phyloP scores from a whole-genome alignment of 225 moss, liverwort and hornwort genomes.

The Climacium dendroides region DNA sequence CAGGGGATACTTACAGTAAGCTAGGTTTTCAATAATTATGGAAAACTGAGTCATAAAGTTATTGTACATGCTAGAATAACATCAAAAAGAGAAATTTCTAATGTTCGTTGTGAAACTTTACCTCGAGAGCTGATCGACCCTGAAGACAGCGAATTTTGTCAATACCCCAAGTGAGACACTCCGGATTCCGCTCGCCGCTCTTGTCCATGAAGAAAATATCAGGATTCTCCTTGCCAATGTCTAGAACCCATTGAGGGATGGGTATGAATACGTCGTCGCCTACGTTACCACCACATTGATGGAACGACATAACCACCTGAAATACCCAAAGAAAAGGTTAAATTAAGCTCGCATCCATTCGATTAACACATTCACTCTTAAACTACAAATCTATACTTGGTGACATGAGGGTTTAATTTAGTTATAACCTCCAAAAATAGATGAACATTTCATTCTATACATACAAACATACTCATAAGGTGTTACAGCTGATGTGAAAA shows the following conservation, averaged over 20 bases:
- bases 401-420: neutral
- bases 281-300: conserved; percentile 71
- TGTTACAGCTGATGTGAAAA: neutral
- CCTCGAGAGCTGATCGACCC: conserved; percentile 60
- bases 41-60: neutral
- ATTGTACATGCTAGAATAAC: neutral
- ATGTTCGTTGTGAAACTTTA: neutral
- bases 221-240: conserved; percentile 57
- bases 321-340: neutral
- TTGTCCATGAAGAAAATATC: conserved; percentile 69
- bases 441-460: neutral
- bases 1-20: neutral
- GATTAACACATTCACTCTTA: neutral
- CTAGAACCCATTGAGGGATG: conserved; percentile 66
- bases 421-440: neutral
- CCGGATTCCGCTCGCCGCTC: conserved; percentile 42
- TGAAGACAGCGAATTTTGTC: conserved; percentile 48
- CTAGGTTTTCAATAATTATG: neutral
- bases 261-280: conserved; percentile 52
- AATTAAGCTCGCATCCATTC: neutral
- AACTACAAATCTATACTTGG: neutral
- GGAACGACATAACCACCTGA: conserved; percentile 96
- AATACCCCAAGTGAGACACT: conserved; percentile 65
- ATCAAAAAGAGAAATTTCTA: neutral
- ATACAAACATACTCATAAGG: neutral